Evolutionary conservation across 2,329 filamentous ascomycete species (phyloP), one percentile per base, ranked within the genome.

Genomic region (Chrysoporthe cubensis): DNA sequence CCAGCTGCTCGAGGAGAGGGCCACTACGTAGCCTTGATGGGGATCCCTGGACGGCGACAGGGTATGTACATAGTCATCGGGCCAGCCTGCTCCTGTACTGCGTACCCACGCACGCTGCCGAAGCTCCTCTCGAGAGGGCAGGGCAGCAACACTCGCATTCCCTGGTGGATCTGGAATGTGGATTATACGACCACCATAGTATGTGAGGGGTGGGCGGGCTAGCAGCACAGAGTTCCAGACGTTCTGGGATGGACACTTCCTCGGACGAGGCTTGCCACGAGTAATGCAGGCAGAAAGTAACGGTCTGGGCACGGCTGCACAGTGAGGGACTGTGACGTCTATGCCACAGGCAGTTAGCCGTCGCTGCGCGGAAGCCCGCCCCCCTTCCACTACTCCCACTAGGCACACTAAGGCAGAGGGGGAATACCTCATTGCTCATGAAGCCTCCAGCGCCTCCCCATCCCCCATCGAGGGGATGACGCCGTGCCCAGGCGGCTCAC

Each of bases 171-270:
- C 32, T 54, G 50, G 50, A 54, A 34, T 54, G 50, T 54, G 50
- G 50, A 54, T 32, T 54, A 32, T 54, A 32, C 50, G 16, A 21
- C 26, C 26, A 26, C 26, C 26, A 26, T 26, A 26, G 26, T 26
- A 26, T 26, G 26, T 54, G 50, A 13, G 16, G 50, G 21, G 21
- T 32, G 21, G 50, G 50, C 16, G 16, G 50, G 32, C 50, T 54
- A 32, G 50, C 50, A 54, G 2, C 32, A 54, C 50, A 54, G 50
- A 54, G 50, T 54, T 54, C 50, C 26, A 54, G 50, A 54, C 16
- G 50, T 54, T 54, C 32, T 54, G 50, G 50, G 50, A 54, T 32
- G 21, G 50, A 5, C 26, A 54, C 26, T 16, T 54, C 1, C 14
- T 54, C 1, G 26, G 50, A 26, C 5, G 26, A 52, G 48, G 21